Evolutionary conservation across 805 yeast genomes (phyloP).

Genomic region (Torulaspora franciscae): DNA sequence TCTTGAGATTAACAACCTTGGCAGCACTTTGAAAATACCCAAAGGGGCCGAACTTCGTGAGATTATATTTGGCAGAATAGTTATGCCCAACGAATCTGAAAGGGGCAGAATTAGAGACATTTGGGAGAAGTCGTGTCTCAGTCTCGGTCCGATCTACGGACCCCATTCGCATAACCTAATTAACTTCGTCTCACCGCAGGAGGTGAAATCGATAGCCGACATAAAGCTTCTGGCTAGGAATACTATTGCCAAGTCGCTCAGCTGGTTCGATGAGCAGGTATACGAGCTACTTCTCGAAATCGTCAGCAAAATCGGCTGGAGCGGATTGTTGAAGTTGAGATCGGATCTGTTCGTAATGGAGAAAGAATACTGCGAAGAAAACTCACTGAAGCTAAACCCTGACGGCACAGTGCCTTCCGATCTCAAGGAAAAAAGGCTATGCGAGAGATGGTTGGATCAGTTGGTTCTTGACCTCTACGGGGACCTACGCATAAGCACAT

Average conservation of each 20-base stretch:
- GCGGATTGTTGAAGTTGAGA: conserved; percentile 58
- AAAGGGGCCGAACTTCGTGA: conserved; percentile 27
- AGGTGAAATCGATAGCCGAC: conserved; percentile 28
- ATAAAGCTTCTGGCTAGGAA: conserved; percentile 27
- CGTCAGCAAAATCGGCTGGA: conserved; percentile 77
- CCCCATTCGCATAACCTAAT: conserved; percentile 29
- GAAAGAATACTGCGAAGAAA: conserved; percentile 45
- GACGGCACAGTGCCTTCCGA: conserved; percentile 20
- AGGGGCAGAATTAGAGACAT: conserved; percentile 24
- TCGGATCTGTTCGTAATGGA: conserved; percentile 78
- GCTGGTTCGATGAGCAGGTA: conserved; percentile 39
- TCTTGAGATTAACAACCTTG: conserved; percentile 24
- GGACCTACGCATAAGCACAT: conserved; percentile 33
- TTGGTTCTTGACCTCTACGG: conserved; percentile 35
- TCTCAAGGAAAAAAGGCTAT: conserved; percentile 27
- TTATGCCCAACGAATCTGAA: conserved; percentile 28
- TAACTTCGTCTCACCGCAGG: conserved; percentile 31
- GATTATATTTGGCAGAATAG: conserved; percentile 30
- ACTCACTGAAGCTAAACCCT: conserved; percentile 3
- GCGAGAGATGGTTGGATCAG: conserved; percentile 36
- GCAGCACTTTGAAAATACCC: conserved; percentile 20
- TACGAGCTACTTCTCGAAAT: conserved; percentile 69
- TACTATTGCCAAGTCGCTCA: conserved; percentile 26
- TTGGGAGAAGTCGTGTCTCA: conserved; percentile 26
- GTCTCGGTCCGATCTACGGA: conserved; percentile 34